Conservation (phyloP, 2,329 filamentous ascomycete species). For the Penicillium sp. region DNA sequence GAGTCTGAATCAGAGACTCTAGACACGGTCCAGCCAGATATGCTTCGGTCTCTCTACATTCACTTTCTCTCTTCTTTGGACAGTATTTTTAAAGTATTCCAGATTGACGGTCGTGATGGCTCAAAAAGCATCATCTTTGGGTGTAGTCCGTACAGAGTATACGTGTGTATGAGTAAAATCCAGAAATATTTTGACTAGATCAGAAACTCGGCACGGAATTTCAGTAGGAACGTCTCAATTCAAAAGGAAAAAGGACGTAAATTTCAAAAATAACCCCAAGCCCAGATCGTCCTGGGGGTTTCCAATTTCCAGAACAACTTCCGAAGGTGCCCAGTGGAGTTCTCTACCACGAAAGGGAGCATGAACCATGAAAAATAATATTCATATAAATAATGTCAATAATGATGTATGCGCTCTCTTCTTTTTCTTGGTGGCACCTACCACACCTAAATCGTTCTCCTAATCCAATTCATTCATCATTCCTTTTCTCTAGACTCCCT, state of each 20-base stretch:
- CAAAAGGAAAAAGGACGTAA: background rate
- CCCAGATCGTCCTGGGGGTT: constrained; percentile 7
- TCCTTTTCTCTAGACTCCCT: constrained; percentile 14
- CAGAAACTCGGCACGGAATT: background rate
- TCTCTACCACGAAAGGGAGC: no score
- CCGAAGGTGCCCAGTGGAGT: constrained; percentile 4
- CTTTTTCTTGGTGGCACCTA: constrained; percentile 27
- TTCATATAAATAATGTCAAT: constrained; percentile 16
- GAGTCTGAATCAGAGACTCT: no score
- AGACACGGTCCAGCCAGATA: no score
- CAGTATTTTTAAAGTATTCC: no score
- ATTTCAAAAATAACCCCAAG: background rate
- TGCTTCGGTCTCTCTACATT: no score
- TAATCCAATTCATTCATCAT: constrained; percentile 8
- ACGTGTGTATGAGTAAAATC: no score
- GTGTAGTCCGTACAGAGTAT: no score
- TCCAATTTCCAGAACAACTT: constrained; percentile 15
- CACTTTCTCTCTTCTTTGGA: no score
- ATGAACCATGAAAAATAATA: no score
- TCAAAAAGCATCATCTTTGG: no score
- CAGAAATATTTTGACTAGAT: background rate
- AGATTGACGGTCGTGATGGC: no score
- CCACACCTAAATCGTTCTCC: constrained; percentile 31
- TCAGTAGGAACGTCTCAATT: background rate
- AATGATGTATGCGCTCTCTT: constrained; percentile 23